A percentile compares a stretch with the other conserved stretches of the same genome.
These are phyloP conservation scores for Fusarium piperis DNA, from an alignment of 2,329 filamentous ascomycete genomes.

Conservation along the genomic window DNA sequence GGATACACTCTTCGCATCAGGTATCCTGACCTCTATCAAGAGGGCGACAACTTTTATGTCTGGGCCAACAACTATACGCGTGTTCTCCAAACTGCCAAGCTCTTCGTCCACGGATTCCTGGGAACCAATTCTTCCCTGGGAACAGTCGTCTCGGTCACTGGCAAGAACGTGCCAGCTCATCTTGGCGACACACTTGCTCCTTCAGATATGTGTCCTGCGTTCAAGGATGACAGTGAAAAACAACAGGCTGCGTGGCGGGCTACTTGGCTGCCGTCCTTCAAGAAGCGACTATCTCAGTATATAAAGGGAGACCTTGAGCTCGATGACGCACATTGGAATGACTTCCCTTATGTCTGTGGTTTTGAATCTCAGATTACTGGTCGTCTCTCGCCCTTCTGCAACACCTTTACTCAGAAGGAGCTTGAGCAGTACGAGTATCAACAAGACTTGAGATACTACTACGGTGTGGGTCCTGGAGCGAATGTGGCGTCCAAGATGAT, in stretches of 20 bases:
- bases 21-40: conserved; percentile 60
- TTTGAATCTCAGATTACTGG: conserved; percentile 76
- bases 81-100: conserved; percentile 69
- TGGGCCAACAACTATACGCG: conserved; percentile 75
- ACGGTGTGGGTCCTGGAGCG: conserved; percentile 68
- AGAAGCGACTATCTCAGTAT: conserved; percentile 62
- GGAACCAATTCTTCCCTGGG: conserved; percentile 64
- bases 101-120: conserved; percentile 70
- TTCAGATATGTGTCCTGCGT: conserved; percentile 70
- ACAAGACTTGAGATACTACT: conserved; percentile 75
- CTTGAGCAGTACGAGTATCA: conserved; percentile 72
- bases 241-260: conserved; percentile 58
- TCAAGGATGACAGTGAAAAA: conserved; percentile 63
- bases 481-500: conserved; percentile 66
- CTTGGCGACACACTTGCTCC: conserved; percentile 71
- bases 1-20: conserved; percentile 62
- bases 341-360: conserved; percentile 75
- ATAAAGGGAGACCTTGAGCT: conserved; percentile 66
- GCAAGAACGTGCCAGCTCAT: conserved; percentile 59
- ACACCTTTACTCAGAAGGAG: conserved; percentile 69
- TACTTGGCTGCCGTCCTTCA: conserved; percentile 62
- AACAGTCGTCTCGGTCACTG: conserved; percentile 67
- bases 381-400: conserved; percentile 68
- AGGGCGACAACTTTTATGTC: conserved; percentile 63
- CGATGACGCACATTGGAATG: conserved; percentile 60